Percentiles rank a stretch among this genome's conserved stretches.
Evolutionary conservation across 148 eudicot genomes (phyloP).

Genomic region (Rhododendron simsii): DNA sequence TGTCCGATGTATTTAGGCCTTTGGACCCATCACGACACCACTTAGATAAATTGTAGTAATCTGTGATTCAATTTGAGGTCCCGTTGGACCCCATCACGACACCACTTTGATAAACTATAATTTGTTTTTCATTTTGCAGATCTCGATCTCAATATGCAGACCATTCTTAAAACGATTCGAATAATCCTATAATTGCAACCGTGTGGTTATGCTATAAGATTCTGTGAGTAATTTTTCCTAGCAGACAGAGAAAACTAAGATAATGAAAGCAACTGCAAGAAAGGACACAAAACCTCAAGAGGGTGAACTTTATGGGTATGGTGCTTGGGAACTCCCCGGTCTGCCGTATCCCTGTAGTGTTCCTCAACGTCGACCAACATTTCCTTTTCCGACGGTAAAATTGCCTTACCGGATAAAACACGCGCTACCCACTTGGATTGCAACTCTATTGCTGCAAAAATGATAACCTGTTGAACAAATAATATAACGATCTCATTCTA

Average conservation of each 20-base stretch:
- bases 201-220: neutral
- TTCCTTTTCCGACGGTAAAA: constrained; percentile 32
- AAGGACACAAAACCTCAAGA: constrained; percentile 19
- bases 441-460: constrained; percentile 31
- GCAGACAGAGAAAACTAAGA: neutral
- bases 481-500: neutral
- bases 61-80: too few species aligned
- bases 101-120: too few species aligned
- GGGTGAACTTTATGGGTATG: constrained; percentile 39
- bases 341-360: constrained; percentile 29
- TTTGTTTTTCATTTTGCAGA: too few species aligned
- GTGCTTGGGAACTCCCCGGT: constrained; percentile 31
- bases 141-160: too few species aligned
- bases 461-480: constrained; percentile 7
- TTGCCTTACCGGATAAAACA: constrained; percentile 33
- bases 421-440: constrained; percentile 50
- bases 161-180: too few species aligned
- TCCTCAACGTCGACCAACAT: constrained; percentile 41
- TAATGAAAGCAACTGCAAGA: neutral
- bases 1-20: too few species aligned
- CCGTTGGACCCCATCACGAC: too few species aligned
- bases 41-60: too few species aligned
- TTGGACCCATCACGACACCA: too few species aligned
- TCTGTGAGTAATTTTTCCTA: neutral
- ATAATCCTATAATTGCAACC: too few species aligned